These are phyloP conservation scores for Peribolospora baueri DNA, from an alignment of 768 basidiomycete species.

Conservation along the genomic window DNA sequence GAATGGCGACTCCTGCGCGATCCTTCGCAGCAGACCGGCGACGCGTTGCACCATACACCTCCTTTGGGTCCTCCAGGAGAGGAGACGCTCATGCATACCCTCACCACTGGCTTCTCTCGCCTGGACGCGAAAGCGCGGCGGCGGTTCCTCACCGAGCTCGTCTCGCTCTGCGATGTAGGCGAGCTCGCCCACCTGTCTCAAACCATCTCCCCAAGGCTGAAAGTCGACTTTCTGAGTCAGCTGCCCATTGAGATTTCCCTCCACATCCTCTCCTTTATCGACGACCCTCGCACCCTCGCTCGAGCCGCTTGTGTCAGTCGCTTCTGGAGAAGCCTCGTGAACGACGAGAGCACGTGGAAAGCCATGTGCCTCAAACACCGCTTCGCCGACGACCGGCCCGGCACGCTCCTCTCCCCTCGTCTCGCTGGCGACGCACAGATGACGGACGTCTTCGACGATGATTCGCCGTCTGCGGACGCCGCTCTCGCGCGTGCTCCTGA, in stretches of 20 bases:
- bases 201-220: slow-evolving; percentile 12
- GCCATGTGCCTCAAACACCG: slow-evolving; percentile 38
- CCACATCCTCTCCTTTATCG: slow-evolving; percentile 49
- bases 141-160: slow-evolving; percentile 2
- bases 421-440: not conserved
- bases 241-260: slow-evolving; percentile 47
- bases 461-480: not conserved
- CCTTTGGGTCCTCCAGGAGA: not conserved
- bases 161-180: slow-evolving; percentile 1
- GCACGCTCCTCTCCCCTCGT: not conserved
- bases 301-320: slow-evolving; percentile 44
- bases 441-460: not conserved
- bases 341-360: slow-evolving; percentile 62
- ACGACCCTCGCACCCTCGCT: slow-evolving; percentile 45
- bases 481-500: too few species aligned
- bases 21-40: not conserved
- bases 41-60: not conserved
- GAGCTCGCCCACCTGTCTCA: slow-evolving; percentile 8
- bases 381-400: slow-evolving; percentile 17
- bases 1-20: not conserved
- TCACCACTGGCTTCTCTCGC: slow-evolving; percentile 1
- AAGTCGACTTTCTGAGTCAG: slow-evolving; percentile 24
- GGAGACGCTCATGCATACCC: slow-evolving; percentile 1
- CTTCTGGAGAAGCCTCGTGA: slow-evolving; percentile 42
- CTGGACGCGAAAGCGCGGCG: not conserved